phyloP scores from a whole-genome alignment of 73 alveolate genomes.

The Uronychia setigera region DNA sequence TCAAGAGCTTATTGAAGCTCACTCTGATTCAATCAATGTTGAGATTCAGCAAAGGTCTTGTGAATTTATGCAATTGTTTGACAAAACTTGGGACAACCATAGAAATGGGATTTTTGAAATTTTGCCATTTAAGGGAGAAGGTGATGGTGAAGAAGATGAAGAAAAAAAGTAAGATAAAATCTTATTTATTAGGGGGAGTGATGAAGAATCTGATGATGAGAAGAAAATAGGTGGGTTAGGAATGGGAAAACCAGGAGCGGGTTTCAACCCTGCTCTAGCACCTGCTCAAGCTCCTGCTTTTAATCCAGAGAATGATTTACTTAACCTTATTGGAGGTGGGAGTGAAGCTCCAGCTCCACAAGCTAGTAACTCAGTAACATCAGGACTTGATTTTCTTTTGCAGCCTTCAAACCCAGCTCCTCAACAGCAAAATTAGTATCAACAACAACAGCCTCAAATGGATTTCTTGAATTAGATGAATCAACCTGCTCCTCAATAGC shows the following conservation, averaged over 20 bases:
- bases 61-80: slow-evolving; percentile 68
- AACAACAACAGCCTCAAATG: no score
- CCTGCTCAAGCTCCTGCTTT: background rate
- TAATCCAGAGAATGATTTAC: slow-evolving; percentile 30
- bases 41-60: slow-evolving; percentile 83
- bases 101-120: slow-evolving; percentile 62
- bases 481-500: no score
- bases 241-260: background rate
- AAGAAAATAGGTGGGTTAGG: background rate
- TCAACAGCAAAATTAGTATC: no score
- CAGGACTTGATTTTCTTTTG: no score
- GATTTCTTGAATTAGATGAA: no score
- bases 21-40: slow-evolving; percentile 38
- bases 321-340: background rate
- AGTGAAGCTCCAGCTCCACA: no score
- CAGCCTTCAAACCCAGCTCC: no score
- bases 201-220: background rate
- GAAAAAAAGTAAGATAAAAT: background rate
- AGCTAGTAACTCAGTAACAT: no score
- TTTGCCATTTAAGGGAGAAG: slow-evolving; percentile 65
- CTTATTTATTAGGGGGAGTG: background rate
- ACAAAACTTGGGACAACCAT: slow-evolving; percentile 58
- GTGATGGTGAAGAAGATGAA: slow-evolving; percentile 49
- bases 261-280: slow-evolving; percentile 3
- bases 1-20: slow-evolving; percentile 20